Conservation (phyloP, 371 early-diverging fungal genomes). For the Mucor plumbeus region DNA sequence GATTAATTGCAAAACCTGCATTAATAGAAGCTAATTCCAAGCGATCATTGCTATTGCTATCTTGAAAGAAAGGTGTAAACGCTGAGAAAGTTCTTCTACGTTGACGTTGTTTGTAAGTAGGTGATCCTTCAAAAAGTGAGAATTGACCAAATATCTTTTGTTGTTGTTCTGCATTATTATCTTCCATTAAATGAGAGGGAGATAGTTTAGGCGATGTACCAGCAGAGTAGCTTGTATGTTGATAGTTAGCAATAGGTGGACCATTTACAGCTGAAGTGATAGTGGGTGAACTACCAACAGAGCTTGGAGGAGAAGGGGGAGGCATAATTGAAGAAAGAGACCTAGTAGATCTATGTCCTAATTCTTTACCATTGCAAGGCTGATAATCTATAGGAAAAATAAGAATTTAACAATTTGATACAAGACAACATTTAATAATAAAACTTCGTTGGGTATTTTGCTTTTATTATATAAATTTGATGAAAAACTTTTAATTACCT, state of each 20-base stretch:
- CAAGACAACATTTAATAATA: background rate
- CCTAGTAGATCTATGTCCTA: constrained; percentile 15
- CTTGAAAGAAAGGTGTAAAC: constrained; percentile 3
- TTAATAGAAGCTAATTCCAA: constrained; percentile 20
- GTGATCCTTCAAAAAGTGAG: constrained; percentile 67
- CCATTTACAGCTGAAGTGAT: background rate
- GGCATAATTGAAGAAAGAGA: constrained; percentile 17
- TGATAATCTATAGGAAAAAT: constrained; percentile 15
- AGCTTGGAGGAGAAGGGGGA: background rate
- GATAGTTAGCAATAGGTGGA: background rate
- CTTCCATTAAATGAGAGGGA: background rate
- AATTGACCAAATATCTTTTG: constrained; percentile 58
- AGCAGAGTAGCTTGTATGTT: constrained; percentile 13
- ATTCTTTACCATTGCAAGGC: background rate
- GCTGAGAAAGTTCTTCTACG: constrained; percentile 58
- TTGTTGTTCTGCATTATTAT: constrained; percentile 19
- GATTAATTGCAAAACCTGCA: constrained; percentile 20
- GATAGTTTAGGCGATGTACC: constrained; percentile 17
- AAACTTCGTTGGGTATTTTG: background rate
- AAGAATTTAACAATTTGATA: background rate
- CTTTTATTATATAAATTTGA: constrained; percentile 5
- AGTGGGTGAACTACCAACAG: background rate
- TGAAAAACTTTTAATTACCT: constrained; percentile 25
- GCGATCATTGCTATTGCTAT: constrained; percentile 16
- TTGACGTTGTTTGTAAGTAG: constrained; percentile 69